Evolutionary conservation across 352 stramenopile species (phyloP).

Genomic region (Pythium utonaiense): DNA sequence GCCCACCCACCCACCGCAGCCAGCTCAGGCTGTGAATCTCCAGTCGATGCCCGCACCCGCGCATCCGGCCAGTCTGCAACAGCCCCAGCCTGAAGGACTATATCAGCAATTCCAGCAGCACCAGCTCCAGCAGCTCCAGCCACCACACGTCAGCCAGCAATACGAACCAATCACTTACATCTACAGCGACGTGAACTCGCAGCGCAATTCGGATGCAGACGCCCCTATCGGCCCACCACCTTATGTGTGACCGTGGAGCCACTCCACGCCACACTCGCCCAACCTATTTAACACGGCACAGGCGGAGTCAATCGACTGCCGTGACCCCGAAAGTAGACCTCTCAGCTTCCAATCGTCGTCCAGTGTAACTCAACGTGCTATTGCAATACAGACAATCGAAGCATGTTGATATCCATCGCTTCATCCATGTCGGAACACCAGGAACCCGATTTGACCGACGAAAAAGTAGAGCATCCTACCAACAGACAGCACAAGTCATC

Average conservation of each 20-base stretch:
- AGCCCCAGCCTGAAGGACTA: slow-evolving; percentile 18
- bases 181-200: neutral
- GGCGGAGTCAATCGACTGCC: no score
- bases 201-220: slow-evolving; percentile 3
- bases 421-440: slow-evolving; percentile 72
- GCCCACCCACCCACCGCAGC: slow-evolving; percentile 20
- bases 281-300: slow-evolving; percentile 9
- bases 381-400: no score
- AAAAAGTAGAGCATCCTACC: slow-evolving; percentile 82
- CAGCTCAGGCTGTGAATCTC: neutral
- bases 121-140: slow-evolving; percentile 28
- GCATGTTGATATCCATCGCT: neutral
- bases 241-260: neutral
- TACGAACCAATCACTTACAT: neutral
- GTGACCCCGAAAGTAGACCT: no score
- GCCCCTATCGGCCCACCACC: neutral
- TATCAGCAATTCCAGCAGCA: slow-evolving; percentile 25
- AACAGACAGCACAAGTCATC: neutral
- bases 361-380: no score
- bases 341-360: no score
- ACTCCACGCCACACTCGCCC: neutral
- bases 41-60: neutral
- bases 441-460: slow-evolving; percentile 73
- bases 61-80: neutral
- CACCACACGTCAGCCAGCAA: slow-evolving; percentile 24